Base-by-base conservation (phyloP, 495 filamentous ascomycete species). In the Mytilinidion resinicola region DNA sequence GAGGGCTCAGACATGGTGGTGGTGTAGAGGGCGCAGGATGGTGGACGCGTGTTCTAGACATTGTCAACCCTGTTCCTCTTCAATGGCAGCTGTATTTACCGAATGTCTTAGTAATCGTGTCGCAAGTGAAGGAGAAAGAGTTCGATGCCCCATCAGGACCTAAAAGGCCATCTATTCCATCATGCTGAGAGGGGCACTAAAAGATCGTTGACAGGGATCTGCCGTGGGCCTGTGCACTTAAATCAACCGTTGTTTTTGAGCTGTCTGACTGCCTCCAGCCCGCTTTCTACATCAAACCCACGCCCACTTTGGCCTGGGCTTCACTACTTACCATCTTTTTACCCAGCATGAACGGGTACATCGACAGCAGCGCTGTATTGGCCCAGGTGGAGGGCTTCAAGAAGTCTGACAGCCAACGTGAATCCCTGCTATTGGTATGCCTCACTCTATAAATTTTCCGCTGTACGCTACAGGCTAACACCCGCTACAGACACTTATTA, bases 321-420 rank as follows among this genome's bases (percentile, higher is more conserved):
- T 30, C 25, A 30, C 25, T 30, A 30, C 25, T 30, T 30, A 30
- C 25, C 25, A 30, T 30, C 25, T 30, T 30, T 30, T 30, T 30
- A 30, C 25, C 52, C 56, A 51, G 20, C 46, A 50, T 34, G 7
- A 56, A 46, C 51, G 42, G 15, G 11, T 30, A 47, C 33, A 44
- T 62, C 19, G 55, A 59, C 17, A 47, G 39, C 1, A 51, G 47
- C 8, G 19, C n/a, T 37, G 42, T 9, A 14, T 6, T 30, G 25
- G 25, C 56, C 11, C 60, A 69, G 43, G 41, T 69, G 46, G 57
- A 61, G n/a, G 20, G 49, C n/a, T 69, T 69, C 43, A 39, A 56
- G 20, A 56, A 52, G 4, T 63, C 56, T 41, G 66, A 69, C 53
- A 52, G 58, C 8, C 53, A 57, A 1, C 56, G 66, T 15, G 48